phyloP scores from a whole-genome alignment of 106 monocot genomes.

The Phalaenopsis aphrodite region DNA sequence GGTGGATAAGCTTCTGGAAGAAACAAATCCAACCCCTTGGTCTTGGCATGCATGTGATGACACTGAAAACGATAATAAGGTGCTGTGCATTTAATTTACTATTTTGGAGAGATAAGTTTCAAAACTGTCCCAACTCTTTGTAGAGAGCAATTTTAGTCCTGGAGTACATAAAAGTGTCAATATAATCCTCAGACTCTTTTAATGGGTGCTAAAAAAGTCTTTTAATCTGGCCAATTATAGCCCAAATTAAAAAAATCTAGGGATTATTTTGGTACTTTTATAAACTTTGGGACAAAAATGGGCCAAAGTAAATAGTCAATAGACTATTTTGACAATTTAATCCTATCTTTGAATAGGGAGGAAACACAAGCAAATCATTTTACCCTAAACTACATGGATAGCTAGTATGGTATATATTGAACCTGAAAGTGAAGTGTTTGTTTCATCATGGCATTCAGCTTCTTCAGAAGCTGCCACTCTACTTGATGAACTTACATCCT shows the following conservation, averaged over 20 bases:
- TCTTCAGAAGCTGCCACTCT: constrained; percentile 26
- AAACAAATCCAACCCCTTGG: constrained; percentile 29
- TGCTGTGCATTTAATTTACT: neutral
- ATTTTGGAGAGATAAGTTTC: no score
- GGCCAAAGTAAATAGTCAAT: neutral
- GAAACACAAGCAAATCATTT: neutral
- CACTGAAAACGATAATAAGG: constrained; percentile 10
- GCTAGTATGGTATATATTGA: neutral
- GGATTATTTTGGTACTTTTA: no score
- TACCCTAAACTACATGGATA: constrained; percentile 2
- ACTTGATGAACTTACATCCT: constrained; percentile 28
- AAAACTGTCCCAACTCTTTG: no score
- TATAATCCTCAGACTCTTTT: no score
- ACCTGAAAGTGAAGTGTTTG: constrained; percentile 35
- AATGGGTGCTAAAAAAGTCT: no score
- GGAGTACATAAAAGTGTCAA: no score
- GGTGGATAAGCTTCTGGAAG: constrained; percentile 43
- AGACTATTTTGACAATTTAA: no score
- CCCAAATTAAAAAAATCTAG: no score
- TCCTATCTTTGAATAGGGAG: neutral
- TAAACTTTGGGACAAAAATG: no score
- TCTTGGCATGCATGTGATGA: constrained; percentile 13
- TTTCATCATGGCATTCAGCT: constrained; percentile 35
- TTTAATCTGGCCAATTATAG: no score
- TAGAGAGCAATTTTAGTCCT: no score